A percentile compares a stretch with the other conserved stretches of the same genome.
These are phyloP conservation scores for Albatrellus ellisii DNA, from an alignment of 768 basidiomycete genomes.

Conservation along the genomic window DNA sequence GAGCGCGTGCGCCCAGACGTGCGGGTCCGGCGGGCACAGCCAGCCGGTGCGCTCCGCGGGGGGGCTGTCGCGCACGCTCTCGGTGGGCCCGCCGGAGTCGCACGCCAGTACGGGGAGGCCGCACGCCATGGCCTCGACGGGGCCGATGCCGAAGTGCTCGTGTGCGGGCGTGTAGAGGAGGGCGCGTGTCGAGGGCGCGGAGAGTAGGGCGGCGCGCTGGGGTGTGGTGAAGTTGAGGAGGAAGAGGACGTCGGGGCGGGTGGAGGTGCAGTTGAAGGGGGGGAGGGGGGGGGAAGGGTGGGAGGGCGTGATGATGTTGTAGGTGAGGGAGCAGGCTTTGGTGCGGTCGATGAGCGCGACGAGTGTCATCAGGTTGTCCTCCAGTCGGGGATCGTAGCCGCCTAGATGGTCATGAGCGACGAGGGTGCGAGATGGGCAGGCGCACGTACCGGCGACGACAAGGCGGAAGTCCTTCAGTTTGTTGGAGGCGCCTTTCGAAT, in stretches of 20 bases:
- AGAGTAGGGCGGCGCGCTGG: slow-evolving; percentile 77
- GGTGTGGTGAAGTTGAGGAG: slow-evolving; percentile 82
- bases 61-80: slow-evolving; percentile 50
- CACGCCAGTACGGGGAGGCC: slow-evolving; percentile 86
- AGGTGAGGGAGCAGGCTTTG: slow-evolving; percentile 40
- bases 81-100: slow-evolving; percentile 79
- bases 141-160: slow-evolving; percentile 96
- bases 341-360: slow-evolving; percentile 45
- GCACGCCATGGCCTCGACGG: slow-evolving; percentile 89
- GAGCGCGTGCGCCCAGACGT: slow-evolving; percentile 62
- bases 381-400: slow-evolving; percentile 80
- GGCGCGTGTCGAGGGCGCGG: slow-evolving; percentile 46
- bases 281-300: slow-evolving; percentile 26
- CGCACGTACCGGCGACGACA: slow-evolving; percentile 53
- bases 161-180: slow-evolving; percentile 90
- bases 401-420: slow-evolving; percentile 28
- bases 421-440: background rate
- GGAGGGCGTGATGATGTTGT: slow-evolving; percentile 38
- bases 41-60: slow-evolving; percentile 56
- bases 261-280: slow-evolving; percentile 24
- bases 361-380: slow-evolving; percentile 73
- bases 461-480: slow-evolving; percentile 37
- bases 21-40: slow-evolving; percentile 47
- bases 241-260: slow-evolving; percentile 59
- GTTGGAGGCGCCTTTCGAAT: slow-evolving; percentile 7